Evolutionary conservation across 202 grass and related monocot species (phyloP).

Genomic region (Musa balbisiana): DNA sequence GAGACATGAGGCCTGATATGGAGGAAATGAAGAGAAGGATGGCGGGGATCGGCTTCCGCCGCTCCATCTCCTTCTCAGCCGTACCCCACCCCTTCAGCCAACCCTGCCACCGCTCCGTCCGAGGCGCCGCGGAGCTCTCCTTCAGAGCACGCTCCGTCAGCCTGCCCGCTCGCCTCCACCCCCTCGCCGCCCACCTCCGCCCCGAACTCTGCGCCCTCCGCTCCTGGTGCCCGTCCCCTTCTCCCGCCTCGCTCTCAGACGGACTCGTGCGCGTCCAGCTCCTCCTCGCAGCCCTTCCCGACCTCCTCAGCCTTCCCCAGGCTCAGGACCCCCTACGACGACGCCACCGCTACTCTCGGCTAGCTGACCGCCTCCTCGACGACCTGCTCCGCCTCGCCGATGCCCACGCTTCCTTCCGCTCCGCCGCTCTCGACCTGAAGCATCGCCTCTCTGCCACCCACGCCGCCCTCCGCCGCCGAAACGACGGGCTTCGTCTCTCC

Average conservation of each 20-base stretch:
- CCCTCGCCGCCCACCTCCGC: slow-evolving; percentile 27
- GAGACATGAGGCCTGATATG: no score
- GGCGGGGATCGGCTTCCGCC: slow-evolving; percentile 47
- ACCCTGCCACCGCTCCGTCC: no score
- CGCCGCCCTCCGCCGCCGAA: neutral
- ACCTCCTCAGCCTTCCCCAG: slow-evolving; percentile 7
- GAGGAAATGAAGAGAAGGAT: no score
- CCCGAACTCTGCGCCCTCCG: slow-evolving; percentile 20
- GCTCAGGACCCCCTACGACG: slow-evolving; percentile 1
- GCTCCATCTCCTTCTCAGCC: slow-evolving; percentile 50
- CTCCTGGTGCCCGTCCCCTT: slow-evolving; percentile 6
- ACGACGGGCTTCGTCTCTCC: neutral
- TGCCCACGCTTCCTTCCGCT: neutral
- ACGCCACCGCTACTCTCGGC: neutral
- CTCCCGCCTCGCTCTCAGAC: neutral
- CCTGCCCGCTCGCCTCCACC: no score
- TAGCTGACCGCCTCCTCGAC: neutral
- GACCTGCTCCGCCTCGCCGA: neutral
- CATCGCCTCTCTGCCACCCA: neutral
- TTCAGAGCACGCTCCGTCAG: no score
- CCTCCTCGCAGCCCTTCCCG: slow-evolving; percentile 9
- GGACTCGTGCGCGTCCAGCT: slow-evolving; percentile 8
- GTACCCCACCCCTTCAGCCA: no score
- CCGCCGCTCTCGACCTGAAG: neutral
- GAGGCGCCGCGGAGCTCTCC: no score